Evolutionary conservation across 2,329 filamentous ascomycete genomes (phyloP).

Genomic region (Diaporthe vexans): DNA sequence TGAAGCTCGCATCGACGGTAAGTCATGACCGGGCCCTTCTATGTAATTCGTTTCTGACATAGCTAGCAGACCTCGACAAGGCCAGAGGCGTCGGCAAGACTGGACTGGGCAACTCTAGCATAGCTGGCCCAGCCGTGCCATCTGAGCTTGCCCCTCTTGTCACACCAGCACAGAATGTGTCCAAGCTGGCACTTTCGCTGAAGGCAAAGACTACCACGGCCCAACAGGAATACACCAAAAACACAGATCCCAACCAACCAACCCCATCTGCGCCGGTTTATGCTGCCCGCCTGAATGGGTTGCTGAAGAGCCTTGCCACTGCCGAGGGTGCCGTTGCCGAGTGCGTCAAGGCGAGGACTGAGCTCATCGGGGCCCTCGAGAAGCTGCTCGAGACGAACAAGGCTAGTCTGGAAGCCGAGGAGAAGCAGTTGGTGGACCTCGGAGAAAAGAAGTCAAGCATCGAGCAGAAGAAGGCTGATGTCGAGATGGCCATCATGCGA

Average conservation of each 20-base stretch:
- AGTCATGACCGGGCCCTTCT: constrained; percentile 43
- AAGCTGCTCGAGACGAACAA: constrained; percentile 84
- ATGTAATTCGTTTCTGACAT: neutral
- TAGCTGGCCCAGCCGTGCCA: constrained; percentile 75
- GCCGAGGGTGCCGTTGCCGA: constrained; percentile 92
- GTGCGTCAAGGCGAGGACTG: constrained; percentile 86
- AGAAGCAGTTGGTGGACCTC: constrained; percentile 74
- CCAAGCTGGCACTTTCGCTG: constrained; percentile 78
- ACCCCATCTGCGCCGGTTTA: constrained; percentile 89
- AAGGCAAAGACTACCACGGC: constrained; percentile 78
- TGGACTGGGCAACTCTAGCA: constrained; percentile 75
- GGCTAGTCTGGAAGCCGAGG: constrained; percentile 77
- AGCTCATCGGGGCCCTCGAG: constrained; percentile 84
- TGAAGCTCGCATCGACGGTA: constrained; percentile 84
- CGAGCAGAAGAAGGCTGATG: constrained; percentile 86
- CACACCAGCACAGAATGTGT: constrained; percentile 78
- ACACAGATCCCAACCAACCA: constrained; percentile 78
- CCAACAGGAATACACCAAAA: constrained; percentile 85
- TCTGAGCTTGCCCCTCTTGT: constrained; percentile 83
- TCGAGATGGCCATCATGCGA: constrained; percentile 92
- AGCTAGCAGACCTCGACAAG: constrained; percentile 72
- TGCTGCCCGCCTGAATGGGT: constrained; percentile 87
- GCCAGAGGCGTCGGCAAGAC: constrained; percentile 66
- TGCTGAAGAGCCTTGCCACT: constrained; percentile 90
- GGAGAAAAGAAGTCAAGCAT: constrained; percentile 77